phyloP scores from a whole-genome alignment of 2,329 filamentous ascomycete genomes.

The Paraconiothyrium brasiliense region DNA sequence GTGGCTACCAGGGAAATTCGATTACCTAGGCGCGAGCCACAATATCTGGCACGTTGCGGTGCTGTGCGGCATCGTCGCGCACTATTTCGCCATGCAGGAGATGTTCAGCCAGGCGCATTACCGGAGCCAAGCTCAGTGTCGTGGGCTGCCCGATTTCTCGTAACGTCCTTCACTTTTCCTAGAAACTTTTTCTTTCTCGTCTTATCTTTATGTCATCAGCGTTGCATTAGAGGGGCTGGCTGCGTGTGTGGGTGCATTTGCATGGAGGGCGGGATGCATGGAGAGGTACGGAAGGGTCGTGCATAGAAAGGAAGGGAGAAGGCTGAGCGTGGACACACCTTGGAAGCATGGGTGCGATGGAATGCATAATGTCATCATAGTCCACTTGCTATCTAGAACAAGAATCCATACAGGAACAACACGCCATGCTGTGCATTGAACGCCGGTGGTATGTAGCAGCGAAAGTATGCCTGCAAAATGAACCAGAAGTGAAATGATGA shows the following conservation, averaged over 20 bases:
- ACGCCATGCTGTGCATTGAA: no score
- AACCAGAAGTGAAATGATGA: no score
- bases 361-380: no score
- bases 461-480: no score
- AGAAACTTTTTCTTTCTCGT: background rate
- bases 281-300: background rate
- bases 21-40: conserved; percentile 94
- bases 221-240: conserved; percentile 12
- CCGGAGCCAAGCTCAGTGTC: conserved; percentile 46
- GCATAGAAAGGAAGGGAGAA: background rate
- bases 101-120: conserved; percentile 75
- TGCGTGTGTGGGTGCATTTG: conserved; percentile 1
- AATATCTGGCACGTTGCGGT: conserved; percentile 98
- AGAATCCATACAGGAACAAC: no score
- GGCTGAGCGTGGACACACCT: no score
- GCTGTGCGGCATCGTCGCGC: conserved; percentile 93
- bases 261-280: background rate
- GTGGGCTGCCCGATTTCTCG: conserved; percentile 42
- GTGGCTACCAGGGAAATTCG: conserved; percentile 91
- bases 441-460: no score
- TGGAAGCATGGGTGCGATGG: no score
- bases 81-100: conserved; percentile 94
- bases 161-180: background rate
- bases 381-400: no score
- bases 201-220: background rate